These are phyloP conservation scores for Ogataea saltuana DNA, from an alignment of 805 yeast genomes.

Conservation along the genomic window DNA sequence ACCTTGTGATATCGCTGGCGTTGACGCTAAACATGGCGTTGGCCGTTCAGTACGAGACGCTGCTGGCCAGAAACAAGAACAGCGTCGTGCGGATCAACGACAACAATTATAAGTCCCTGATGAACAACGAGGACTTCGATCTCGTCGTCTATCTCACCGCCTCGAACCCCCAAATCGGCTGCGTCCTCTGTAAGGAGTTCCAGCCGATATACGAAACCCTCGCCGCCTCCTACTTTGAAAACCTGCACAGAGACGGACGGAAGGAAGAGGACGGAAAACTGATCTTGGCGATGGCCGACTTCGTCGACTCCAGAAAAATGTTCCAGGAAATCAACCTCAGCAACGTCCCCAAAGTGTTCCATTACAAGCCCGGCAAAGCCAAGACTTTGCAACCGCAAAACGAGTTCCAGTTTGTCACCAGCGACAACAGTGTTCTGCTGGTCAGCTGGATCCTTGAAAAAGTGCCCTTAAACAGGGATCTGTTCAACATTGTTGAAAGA, in stretches of 20 bases:
- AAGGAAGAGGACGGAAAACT: constrained; percentile 51
- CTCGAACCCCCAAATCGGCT: constrained; percentile 68
- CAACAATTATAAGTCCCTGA: constrained; percentile 53
- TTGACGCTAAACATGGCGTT: constrained; percentile 13
- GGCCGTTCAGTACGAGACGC: constrained; percentile 24
- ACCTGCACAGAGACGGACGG: constrained; percentile 52
- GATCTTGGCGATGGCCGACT: constrained; percentile 76
- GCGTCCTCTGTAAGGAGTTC: constrained; percentile 70
- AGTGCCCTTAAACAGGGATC: constrained; percentile 22
- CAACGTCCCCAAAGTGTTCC: constrained; percentile 75
- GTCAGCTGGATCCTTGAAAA: constrained; percentile 36
- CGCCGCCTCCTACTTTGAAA: constrained; percentile 57
- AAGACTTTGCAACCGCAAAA: constrained; percentile 28
- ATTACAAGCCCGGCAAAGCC: constrained; percentile 29
- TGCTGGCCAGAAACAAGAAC: constrained; percentile 14
- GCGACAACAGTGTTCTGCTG: constrained; percentile 38
- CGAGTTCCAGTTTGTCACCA: constrained; percentile 49
- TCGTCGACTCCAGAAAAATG: constrained; percentile 52
- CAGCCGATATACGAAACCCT: constrained; percentile 63
- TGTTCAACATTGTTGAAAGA: constrained; percentile 42
- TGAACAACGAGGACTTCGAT: constrained; percentile 66
- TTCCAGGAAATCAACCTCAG: constrained; percentile 57
- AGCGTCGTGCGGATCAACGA: constrained; percentile 46
- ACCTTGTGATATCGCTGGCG: constrained; percentile 7
- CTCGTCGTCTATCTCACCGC: constrained; percentile 74